A percentile compares a stretch with the other conserved stretches of the same genome.
phyloP scores from a whole-genome alignment of 371 early-diverging fungal genomes.

The Mortierella sp. region DNA sequence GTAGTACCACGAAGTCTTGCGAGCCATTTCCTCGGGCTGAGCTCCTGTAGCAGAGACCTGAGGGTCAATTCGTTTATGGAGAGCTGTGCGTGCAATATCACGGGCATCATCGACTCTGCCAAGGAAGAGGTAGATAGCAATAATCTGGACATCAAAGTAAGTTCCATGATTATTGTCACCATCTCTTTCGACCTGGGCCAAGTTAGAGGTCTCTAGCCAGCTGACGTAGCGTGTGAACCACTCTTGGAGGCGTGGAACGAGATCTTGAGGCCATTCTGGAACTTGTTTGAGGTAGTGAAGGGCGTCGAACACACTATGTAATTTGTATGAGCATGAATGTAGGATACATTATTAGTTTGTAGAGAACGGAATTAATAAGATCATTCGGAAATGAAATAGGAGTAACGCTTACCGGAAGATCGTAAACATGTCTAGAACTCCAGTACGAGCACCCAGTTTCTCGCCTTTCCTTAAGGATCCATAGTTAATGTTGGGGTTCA shows the following conservation, averaged over 20 bases:
- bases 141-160: constrained; percentile 63
- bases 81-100: constrained; percentile 30
- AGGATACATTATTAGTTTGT: background rate
- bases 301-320: constrained; percentile 40
- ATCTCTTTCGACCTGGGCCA: constrained; percentile 59
- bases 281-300: constrained; percentile 57
- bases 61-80: constrained; percentile 54
- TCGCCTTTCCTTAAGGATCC: constrained; percentile 62
- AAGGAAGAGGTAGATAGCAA: constrained; percentile 59
- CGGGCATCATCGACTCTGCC: constrained; percentile 48
- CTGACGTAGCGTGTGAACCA: constrained; percentile 63
- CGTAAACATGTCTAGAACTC: constrained; percentile 63
- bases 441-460: constrained; percentile 58
- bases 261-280: constrained; percentile 49
- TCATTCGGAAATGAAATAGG: background rate
- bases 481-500: constrained; percentile 70
- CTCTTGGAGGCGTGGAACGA: constrained; percentile 53
- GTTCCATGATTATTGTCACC: constrained; percentile 67
- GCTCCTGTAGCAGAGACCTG: constrained; percentile 57
- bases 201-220: constrained; percentile 62
- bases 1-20: constrained; percentile 62
- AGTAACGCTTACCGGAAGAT: constrained; percentile 51
- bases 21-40: constrained; percentile 60
- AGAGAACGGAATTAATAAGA: background rate
- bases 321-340: background rate